Evolutionary conservation across 441 rosid species (phyloP), one percentile per base, ranked within the genome.

Genomic region (Corymbia calophylla): DNA sequence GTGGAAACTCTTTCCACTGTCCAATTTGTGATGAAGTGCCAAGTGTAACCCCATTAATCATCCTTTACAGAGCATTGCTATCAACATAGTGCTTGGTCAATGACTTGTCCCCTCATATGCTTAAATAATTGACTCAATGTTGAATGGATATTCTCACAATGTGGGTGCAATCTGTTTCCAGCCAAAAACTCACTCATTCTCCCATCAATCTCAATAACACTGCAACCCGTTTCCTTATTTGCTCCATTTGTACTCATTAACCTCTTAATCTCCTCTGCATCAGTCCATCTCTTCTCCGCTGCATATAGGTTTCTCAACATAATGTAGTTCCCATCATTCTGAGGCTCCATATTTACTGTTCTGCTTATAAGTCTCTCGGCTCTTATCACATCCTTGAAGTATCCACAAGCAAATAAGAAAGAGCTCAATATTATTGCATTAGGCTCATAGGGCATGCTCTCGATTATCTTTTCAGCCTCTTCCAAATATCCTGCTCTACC

Each of bases 141-240:
- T 29, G 90, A 89, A 35, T 86, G 92, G 49, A 93, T 89, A 64
- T 53, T 25, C 86, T 88, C 89, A 90, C 89, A 90, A 39, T 81
- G 86, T 29, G 92, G 90, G 47, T 93, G 93, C 77, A 87, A 82
- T 89, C 92, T 91, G 88, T 93, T 93, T 88, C 95, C 96, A 64
- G 95, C 93, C 39, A 93, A 89, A 66, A 94, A 94, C 93, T 95
- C 95, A 2, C 89, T 93, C 89, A 93, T 94, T 31, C 62, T 62
- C 89, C 90, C 90, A 90, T 92, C 88, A 66, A 95, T 88, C 93
- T 95, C 95, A 88, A 93, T 93, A 82, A 89, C 86, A 89, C 96
- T 95, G 91, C 94, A 93, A 31, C 96, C 95, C 7, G 91, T 94
- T 87, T 93, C 95, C 88, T 95, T 95, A 89, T 88, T 92, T 21